Conservation (phyloP, 2,329 filamentous ascomycete genomes). For the Fusarium goolgardi region DNA sequence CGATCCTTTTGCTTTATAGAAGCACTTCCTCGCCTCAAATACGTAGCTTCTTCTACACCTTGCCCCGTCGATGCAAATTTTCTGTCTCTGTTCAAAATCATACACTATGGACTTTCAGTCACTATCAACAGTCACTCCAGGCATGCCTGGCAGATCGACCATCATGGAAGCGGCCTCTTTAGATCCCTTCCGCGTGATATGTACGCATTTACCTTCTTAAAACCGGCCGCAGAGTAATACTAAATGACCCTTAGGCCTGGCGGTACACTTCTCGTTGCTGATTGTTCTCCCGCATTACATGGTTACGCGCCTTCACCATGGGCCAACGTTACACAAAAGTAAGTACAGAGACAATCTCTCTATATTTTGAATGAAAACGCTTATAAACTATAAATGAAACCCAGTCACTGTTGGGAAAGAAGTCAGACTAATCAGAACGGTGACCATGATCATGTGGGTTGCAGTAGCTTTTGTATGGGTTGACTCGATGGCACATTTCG, state of each 20-base stretch:
- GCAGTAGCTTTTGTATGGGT: background rate
- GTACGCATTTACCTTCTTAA: background rate
- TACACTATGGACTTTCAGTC: background rate
- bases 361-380: background rate
- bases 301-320: background rate
- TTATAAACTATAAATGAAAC: background rate
- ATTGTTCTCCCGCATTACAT: background rate
- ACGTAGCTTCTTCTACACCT: background rate
- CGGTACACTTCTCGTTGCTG: background rate
- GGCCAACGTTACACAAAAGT: background rate
- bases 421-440: background rate
- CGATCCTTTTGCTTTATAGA: background rate
- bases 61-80: background rate
- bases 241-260: background rate
- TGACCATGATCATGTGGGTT: background rate
- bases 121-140: background rate
- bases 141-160: background rate
- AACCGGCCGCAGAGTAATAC: rapidly evolving
- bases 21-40: background rate
- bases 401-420: background rate
- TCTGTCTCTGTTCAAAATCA: background rate
- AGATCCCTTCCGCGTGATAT: background rate
- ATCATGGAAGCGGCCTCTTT: background rate
- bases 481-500: background rate
- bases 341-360: background rate